Percentiles rank a stretch among this genome's conserved stretches.
Evolutionary conservation across 2,329 filamentous ascomycete genomes (phyloP).

Genomic region (Phoma sp.): DNA sequence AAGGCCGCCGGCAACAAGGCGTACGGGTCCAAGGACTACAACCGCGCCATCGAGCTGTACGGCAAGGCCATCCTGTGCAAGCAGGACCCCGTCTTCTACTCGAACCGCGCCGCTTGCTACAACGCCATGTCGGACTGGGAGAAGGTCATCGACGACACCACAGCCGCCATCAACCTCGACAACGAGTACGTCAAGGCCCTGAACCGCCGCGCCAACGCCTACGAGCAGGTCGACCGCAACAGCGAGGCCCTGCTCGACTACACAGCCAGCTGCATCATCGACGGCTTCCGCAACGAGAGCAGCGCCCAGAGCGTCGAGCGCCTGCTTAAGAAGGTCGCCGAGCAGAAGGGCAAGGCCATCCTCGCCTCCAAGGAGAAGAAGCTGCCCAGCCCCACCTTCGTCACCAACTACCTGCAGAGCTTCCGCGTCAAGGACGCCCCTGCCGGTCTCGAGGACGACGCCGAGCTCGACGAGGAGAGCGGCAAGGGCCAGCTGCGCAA

Average conservation of each 20-base stretch:
- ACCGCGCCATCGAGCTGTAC: conserved; percentile 92
- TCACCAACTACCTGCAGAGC: conserved; percentile 98
- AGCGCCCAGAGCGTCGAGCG: conserved; percentile 91
- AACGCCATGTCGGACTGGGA: conserved; percentile 93
- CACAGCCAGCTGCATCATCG: conserved; percentile 98
- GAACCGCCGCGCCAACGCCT: conserved; percentile 94
- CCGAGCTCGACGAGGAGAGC: conserved; percentile 76
- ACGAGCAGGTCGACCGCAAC: conserved; percentile 89
- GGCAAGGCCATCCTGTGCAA: conserved; percentile 96
- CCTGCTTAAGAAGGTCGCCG: conserved; percentile 94
- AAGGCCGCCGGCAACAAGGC: conserved; percentile 97
- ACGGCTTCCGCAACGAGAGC: conserved; percentile 90
- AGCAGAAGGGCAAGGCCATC: conserved; percentile 90
- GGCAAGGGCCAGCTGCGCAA: conserved; percentile 86
- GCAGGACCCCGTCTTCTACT: conserved; percentile 97
- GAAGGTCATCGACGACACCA: conserved; percentile 96
- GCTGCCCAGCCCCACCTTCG: conserved; percentile 93
- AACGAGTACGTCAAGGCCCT: conserved; percentile 96
- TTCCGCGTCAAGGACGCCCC: conserved; percentile 86
- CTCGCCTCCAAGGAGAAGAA: conserved; percentile 80
- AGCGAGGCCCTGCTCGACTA: conserved; percentile 96
- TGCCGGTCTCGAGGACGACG: conserved; percentile 78
- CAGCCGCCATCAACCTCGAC: conserved; percentile 90
- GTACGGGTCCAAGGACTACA: conserved; percentile 92
- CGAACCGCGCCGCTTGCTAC: conserved; percentile 96